A percentile compares a stretch with the other conserved stretches of the same genome.
Evolutionary conservation across 208 protist species (phyloP).

Genomic region (Crithidia fasciculata): DNA sequence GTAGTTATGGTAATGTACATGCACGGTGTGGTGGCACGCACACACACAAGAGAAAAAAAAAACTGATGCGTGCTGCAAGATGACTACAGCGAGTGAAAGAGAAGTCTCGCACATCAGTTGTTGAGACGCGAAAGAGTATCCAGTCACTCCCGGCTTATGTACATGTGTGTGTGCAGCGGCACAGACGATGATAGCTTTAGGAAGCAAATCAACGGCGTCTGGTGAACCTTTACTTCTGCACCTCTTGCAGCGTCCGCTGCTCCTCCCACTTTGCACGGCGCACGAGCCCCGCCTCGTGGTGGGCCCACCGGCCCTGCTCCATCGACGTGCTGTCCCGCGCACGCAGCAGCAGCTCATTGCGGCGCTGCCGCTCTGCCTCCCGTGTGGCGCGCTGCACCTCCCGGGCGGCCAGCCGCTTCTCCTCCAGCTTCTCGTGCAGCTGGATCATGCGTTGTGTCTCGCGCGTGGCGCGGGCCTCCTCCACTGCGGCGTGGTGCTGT

Average conservation of each 20-base stretch:
- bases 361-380: slow-evolving; percentile 53
- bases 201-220: neutral
- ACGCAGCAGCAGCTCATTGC: slow-evolving; percentile 68
- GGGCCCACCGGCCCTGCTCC: slow-evolving; percentile 74
- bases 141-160: neutral
- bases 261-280: slow-evolving; percentile 26
- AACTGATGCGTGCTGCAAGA: neutral
- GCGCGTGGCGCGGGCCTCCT: slow-evolving; percentile 28
- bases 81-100: neutral
- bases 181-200: neutral
- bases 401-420: slow-evolving; percentile 41
- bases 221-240: slow-evolving; percentile 1
- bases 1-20: neutral
- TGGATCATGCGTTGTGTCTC: slow-evolving; percentile 58
- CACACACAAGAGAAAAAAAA: neutral
- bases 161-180: neutral
- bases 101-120: neutral
- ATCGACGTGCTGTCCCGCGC: slow-evolving; percentile 59
- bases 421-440: slow-evolving; percentile 55
- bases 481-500: slow-evolving; percentile 32
- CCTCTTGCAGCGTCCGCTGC: slow-evolving; percentile 20
- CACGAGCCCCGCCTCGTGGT: slow-evolving; percentile 67
- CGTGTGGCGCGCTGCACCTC: slow-evolving; percentile 29
- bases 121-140: too few relatives aligned
- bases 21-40: neutral